Conservation (phyloP, 208 protist species). For the Trypanosomatidae sp. region DNA sequence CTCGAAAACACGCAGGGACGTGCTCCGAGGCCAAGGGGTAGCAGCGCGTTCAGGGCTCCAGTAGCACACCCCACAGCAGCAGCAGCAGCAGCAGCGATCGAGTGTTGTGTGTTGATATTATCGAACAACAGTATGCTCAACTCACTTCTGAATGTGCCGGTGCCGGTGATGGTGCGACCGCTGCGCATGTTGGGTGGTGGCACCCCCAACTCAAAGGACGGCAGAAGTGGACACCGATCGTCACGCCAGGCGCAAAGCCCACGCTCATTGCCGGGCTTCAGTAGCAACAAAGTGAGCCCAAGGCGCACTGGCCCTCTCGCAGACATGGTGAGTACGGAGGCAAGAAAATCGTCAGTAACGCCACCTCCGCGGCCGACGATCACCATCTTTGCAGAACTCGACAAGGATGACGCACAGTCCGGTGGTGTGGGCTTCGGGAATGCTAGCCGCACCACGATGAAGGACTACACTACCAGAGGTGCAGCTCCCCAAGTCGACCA, state of each 20-base stretch:
- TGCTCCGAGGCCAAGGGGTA: no score
- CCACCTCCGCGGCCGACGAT: constrained; percentile 26
- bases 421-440: background rate
- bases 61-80: background rate
- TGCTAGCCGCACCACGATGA: background rate
- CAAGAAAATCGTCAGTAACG: background rate
- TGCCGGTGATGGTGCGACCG: constrained; percentile 15
- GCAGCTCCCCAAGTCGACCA: background rate
- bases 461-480: background rate
- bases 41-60: background rate
- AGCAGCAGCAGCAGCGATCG: background rate
- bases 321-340: background rate
- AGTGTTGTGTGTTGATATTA: background rate
- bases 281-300: background rate
- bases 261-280: background rate
- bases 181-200: constrained; percentile 24
- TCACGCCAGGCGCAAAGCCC: background rate
- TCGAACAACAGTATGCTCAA: constrained; percentile 7
- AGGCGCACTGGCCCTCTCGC: background rate
- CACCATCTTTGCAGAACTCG: constrained; percentile 49
- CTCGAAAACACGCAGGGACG: no score
- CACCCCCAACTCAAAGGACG: constrained; percentile 8
- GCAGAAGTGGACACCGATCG: background rate
- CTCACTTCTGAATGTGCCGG: constrained; percentile 5
- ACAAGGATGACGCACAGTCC: constrained; percentile 20